These are phyloP conservation scores for Fagopyrum homotropicum DNA, from an alignment of 148 eudicot species.

Conservation along the genomic window DNA sequence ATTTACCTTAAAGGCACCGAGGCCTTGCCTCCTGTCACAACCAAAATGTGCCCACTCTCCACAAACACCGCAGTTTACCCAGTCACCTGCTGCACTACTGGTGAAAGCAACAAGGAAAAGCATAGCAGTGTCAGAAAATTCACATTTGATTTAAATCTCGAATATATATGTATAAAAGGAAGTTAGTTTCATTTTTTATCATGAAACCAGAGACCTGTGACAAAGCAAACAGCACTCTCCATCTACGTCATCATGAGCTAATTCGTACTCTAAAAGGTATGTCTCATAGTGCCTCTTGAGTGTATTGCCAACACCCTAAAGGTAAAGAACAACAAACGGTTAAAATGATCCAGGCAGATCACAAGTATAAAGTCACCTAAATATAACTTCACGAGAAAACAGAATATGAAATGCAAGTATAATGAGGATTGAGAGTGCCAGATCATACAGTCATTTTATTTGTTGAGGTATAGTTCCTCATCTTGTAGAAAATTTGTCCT, in stretches of 20 bases:
- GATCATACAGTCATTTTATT: slow-evolving; percentile 90
- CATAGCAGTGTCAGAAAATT: not conserved
- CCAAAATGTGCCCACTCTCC: slow-evolving; percentile 99
- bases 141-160: not conserved
- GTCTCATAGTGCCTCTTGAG: slow-evolving; percentile 96
- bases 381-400: not conserved
- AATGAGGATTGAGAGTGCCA: not conserved
- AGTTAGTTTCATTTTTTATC: not conserved
- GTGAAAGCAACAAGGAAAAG: slow-evolving; percentile 9
- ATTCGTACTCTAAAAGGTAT: slow-evolving; percentile 85
- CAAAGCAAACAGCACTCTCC: slow-evolving; percentile 98
- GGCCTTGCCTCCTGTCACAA: slow-evolving; percentile 91
- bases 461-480: slow-evolving; percentile 91
- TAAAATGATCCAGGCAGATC: not conserved
- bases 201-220: slow-evolving; percentile 49
- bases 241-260: slow-evolving; percentile 96
- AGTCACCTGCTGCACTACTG: slow-evolving; percentile 99
- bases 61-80: slow-evolving; percentile 97
- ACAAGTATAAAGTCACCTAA: not conserved
- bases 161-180: not conserved
- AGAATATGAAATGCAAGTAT: not conserved
- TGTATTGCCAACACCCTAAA: slow-evolving; percentile 93
- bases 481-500: slow-evolving; percentile 98
- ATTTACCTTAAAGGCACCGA: slow-evolving; percentile 91
- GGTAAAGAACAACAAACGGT: not conserved